Percentiles rank a stretch among this genome's conserved stretches.
These are phyloP conservation scores for Zygoascus sp. DNA, from an alignment of 1,139 yeast species.

Conservation along the genomic window DNA sequence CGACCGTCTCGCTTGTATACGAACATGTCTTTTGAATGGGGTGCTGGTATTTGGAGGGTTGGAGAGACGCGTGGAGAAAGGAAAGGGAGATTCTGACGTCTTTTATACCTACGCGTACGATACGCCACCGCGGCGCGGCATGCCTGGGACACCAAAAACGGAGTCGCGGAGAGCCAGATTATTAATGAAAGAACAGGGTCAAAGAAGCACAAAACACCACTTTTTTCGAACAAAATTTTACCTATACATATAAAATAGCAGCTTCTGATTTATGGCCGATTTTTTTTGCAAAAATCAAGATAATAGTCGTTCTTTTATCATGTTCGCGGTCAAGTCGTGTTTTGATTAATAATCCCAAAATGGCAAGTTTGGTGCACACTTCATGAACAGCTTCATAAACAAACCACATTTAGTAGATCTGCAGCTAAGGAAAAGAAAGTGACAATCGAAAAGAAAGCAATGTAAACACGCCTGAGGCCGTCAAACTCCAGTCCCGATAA, in stretches of 20 bases:
- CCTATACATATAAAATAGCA: no score
- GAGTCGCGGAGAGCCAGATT: not conserved
- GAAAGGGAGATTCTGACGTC: not conserved
- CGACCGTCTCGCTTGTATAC: slow-evolving; percentile 69
- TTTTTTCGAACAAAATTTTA: not conserved
- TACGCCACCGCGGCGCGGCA: slow-evolving; percentile 8
- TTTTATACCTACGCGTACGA: slow-evolving; percentile 3
- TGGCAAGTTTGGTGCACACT: not conserved
- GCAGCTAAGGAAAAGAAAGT: no score
- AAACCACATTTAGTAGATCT: not conserved
- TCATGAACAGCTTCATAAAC: not conserved
- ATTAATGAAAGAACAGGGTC: not conserved
- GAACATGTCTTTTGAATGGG: slow-evolving; percentile 40
- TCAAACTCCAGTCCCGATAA: no score
- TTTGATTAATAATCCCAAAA: not conserved
- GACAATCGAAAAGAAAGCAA: no score
- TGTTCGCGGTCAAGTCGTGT: not conserved
- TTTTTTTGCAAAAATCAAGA: not conserved
- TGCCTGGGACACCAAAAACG: not conserved
- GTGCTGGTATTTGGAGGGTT: not conserved
- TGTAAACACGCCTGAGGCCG: no score
- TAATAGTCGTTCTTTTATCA: not conserved
- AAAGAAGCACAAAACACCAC: not conserved
- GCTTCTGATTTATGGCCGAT: not conserved
- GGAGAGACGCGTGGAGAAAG: not conserved